Evolutionary conservation across 176 grass and related monocot species (phyloP).

Genomic region (Triticum turgidum): DNA sequence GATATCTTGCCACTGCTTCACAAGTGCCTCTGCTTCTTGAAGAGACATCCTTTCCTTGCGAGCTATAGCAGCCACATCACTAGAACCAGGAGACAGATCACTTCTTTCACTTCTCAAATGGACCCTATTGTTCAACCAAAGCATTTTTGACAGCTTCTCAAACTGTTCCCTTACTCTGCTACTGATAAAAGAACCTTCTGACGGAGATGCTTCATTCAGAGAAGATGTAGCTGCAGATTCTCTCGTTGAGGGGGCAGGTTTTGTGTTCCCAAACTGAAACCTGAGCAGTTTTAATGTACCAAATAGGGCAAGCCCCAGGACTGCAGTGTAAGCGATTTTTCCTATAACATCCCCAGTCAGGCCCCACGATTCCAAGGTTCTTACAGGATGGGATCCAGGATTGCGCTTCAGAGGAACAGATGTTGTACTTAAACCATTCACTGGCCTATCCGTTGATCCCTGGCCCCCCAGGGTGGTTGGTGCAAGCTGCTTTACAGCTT

Average conservation of each 20-base stretch:
- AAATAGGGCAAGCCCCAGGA: constrained; percentile 66
- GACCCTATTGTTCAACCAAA: constrained; percentile 41
- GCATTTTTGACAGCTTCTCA: constrained; percentile 53
- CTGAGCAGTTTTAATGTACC: constrained; percentile 57
- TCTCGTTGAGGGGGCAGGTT: constrained; percentile 19
- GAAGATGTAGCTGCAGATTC: constrained; percentile 23
- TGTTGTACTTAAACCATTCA: constrained; percentile 32
- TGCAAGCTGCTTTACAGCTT: constrained; percentile 94
- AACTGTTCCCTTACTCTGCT: constrained; percentile 45
- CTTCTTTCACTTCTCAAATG: constrained; percentile 35
- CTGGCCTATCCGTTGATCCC: constrained; percentile 37
- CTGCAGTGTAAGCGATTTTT: constrained; percentile 59
- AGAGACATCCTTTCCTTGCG: constrained; percentile 61
- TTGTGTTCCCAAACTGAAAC: constrained; percentile 53
- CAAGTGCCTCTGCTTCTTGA: constrained; percentile 77
- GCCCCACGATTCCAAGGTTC: constrained; percentile 54
- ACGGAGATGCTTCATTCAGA: constrained; percentile 34
- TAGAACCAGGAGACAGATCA: constrained; percentile 25
- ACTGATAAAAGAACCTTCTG: constrained; percentile 37
- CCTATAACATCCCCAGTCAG: constrained; percentile 46
- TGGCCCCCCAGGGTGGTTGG: constrained; percentile 57
- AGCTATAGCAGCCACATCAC: background rate
- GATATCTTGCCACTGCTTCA: constrained; percentile 87
- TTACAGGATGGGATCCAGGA: constrained; percentile 48
- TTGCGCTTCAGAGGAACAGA: constrained; percentile 68